Evolutionary conservation across 768 basidiomycete species (phyloP).

Genomic region (Terana coerulea): DNA sequence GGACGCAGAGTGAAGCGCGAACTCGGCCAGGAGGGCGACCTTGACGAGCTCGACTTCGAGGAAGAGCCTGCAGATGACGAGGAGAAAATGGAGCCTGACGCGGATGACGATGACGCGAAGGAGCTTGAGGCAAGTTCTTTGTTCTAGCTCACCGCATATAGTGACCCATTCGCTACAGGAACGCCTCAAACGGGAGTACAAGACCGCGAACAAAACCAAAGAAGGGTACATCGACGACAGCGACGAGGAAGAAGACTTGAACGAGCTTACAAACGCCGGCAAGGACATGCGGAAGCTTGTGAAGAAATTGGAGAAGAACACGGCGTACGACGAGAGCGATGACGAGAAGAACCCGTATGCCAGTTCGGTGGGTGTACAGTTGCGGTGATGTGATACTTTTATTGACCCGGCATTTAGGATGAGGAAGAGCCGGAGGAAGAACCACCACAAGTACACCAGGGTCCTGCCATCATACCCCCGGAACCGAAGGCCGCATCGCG

Average conservation of each 20-base stretch:
- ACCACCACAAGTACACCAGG: conserved; percentile 35
- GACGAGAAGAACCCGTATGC: conserved; percentile 84
- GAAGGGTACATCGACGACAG: conserved; percentile 71
- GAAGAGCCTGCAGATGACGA: conserved; percentile 88
- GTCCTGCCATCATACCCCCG: conserved; percentile 41
- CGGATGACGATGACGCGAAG: conserved; percentile 79
- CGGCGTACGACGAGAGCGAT: conserved; percentile 70
- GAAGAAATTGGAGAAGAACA: conserved; percentile 78
- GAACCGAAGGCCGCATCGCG: conserved; percentile 47
- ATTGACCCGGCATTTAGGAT: conserved; percentile 35
- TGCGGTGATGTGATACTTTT: conserved; percentile 1
- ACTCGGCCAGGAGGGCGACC: conserved; percentile 70
- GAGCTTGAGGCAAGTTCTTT: conserved; percentile 60
- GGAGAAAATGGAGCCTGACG: conserved; percentile 62
- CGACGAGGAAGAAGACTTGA: conserved; percentile 66
- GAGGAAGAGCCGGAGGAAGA: conserved; percentile 79
- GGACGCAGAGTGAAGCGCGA: conserved; percentile 48
- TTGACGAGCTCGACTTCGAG: conserved; percentile 81
- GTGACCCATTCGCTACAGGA: conserved; percentile 43
- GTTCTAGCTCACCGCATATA: not conserved
- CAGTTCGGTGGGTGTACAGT: conserved; percentile 51
- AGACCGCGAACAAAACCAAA: conserved; percentile 67
- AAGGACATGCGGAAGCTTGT: conserved; percentile 86
- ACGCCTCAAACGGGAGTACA: conserved; percentile 80
- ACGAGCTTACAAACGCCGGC: conserved; percentile 61